These are phyloP conservation scores for Reutealis trisperma DNA, from an alignment of 345 rosid species.

Conservation along the genomic window DNA sequence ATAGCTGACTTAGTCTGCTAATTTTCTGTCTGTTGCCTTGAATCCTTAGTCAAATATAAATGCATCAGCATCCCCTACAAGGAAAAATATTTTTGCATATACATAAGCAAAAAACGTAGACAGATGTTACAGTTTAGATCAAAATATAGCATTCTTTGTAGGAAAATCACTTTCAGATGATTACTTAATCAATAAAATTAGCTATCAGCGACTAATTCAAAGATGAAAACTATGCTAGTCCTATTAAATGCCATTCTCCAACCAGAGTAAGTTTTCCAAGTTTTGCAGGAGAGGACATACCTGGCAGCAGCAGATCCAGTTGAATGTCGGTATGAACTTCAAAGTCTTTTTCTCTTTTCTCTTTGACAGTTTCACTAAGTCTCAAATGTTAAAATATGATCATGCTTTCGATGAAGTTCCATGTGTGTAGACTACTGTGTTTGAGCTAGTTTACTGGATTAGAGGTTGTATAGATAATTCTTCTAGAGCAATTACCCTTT, in stretches of 20 bases:
- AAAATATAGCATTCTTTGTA: not conserved
- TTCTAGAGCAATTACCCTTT: not conserved
- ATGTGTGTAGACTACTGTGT: no score
- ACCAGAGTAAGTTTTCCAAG: not conserved
- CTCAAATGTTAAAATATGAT: no score
- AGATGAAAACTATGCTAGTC: not conserved
- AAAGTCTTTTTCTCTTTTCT: not conserved
- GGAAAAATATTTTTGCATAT: not conserved
- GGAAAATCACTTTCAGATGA: not conserved
- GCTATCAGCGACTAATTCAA: slow-evolving; percentile 10
- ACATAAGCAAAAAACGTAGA: no score
- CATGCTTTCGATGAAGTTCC: no score
- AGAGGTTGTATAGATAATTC: not conserved
- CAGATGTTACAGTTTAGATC: not conserved
- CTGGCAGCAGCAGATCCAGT: slow-evolving; percentile 27
- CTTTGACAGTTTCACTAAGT: no score
- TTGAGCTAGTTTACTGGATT: slow-evolving; percentile 2
- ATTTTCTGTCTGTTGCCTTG: no score
- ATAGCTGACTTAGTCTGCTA: not conserved
- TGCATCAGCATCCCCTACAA: not conserved
- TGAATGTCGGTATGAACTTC: slow-evolving; percentile 56
- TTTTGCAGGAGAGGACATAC: not conserved
- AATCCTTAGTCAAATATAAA: no score
- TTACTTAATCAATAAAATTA: not conserved
- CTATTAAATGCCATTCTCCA: not conserved